phyloP scores from a whole-genome alignment of 2,329 filamentous ascomycete genomes.

The Purpureocillium lavendulum region DNA sequence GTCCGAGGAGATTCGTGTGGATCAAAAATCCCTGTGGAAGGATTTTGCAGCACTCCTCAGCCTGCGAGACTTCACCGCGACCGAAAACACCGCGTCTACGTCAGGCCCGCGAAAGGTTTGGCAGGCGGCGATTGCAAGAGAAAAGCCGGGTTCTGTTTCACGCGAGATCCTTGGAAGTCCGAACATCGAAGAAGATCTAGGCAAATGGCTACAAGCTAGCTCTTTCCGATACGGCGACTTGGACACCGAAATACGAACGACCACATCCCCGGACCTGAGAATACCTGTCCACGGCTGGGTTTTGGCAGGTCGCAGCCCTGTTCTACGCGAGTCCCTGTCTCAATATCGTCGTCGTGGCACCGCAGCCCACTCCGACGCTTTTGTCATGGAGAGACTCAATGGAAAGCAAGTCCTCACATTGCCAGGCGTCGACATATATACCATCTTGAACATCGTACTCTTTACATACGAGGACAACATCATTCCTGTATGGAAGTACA shows the following conservation, averaged over 20 bases:
- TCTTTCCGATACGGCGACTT: slow-evolving; percentile 29
- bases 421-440: slow-evolving; percentile 62
- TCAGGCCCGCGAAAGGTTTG: slow-evolving; percentile 31
- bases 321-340: slow-evolving; percentile 55
- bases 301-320: slow-evolving; percentile 62
- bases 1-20: slow-evolving; percentile 58
- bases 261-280: slow-evolving; percentile 55
- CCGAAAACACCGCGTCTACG: slow-evolving; percentile 20
- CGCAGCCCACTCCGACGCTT: slow-evolving; percentile 16
- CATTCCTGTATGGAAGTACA: slow-evolving; percentile 81
- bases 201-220: slow-evolving; percentile 35
- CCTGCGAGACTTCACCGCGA: slow-evolving; percentile 50
- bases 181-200: slow-evolving; percentile 58
- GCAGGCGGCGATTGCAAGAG: slow-evolving; percentile 23
- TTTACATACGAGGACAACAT: slow-evolving; percentile 75
- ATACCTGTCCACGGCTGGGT: slow-evolving; percentile 83
- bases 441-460: slow-evolving; percentile 69
- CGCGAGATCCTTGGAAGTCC: slow-evolving; percentile 50
- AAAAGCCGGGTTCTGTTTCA: slow-evolving; percentile 41
- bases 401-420: slow-evolving; percentile 55
- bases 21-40: slow-evolving; percentile 61
- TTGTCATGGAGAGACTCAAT: slow-evolving; percentile 27
- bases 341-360: slow-evolving; percentile 35
- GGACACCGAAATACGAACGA: slow-evolving; percentile 41
- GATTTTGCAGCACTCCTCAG: slow-evolving; percentile 64